Base-by-base conservation (phyloP, 805 yeast species). In the Metschnikowia continentalis region DNA sequence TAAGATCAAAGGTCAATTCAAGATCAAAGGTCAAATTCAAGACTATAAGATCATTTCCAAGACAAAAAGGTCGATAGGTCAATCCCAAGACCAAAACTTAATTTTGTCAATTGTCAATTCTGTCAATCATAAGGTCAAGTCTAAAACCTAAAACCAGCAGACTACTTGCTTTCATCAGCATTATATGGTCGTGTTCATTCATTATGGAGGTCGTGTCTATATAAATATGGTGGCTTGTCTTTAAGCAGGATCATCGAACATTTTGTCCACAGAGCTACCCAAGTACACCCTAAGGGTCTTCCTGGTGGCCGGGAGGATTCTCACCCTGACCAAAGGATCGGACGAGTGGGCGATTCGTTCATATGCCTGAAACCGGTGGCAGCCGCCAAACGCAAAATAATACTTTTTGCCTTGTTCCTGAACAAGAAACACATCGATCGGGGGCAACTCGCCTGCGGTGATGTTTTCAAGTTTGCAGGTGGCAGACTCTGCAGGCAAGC, bases 381-480 rank as follows among this genome's bases (percentile, higher is more conserved):
- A 89, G 0, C 96, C 96, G 6, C 96, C 96, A 68, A 89, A 89
- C 1, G 91, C 95, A 67, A 87, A 88, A 61, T 84, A 88, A 64
- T 77, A 77, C 35, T 68, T 74, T 45, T 79, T 68, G 1, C 89
- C 92, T 6, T 77, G 64, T 39, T 85, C 86, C 40, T 84, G 73
- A 2, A 88, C 87, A 35, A 77, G 75, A 54, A 89, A 68, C 0
- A 89, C 90, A 65, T 89, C 96, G 14, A 90, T 77, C 1, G 96
- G 92, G 2, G 96, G 96, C 36, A 88, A 67, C 56, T 84, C 86
- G 1, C 90, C 90, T 6, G 83, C 39, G 1, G 69, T 65, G 35
- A 80, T 76, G 22, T 78, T 74, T 50, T 71, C 77, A 10, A 79
- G 17, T 1, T 74, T 59, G 56, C 86, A 86, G 0, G 92, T 86